Evolutionary conservation across 148 eudicot species (phyloP).

Genomic region (Beta vulgaris): DNA sequence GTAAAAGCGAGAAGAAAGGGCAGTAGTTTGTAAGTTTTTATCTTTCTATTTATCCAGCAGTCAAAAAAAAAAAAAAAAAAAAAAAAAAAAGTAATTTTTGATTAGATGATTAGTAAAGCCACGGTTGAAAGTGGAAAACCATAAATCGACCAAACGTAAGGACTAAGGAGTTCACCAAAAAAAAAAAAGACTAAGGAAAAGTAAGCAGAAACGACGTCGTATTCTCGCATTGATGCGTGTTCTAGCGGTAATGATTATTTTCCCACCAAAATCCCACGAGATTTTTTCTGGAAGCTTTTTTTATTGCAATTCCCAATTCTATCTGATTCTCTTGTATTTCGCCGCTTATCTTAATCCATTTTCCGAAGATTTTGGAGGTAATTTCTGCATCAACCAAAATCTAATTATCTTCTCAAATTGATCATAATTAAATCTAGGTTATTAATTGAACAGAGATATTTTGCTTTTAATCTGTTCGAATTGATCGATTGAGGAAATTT

Average conservation of each 20-base stretch:
- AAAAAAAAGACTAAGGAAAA: too few species aligned
- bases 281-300: background rate
- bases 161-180: too few species aligned
- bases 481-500: too few species aligned
- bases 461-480: background rate
- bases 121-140: too few species aligned
- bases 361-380: slow-evolving; percentile 8
- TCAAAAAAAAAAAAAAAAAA: too few species aligned
- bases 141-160: too few species aligned
- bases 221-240: background rate
- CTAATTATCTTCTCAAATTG: background rate
- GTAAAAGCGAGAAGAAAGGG: too few species aligned
- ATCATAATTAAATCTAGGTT: background rate
- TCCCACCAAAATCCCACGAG: slow-evolving; percentile 21
- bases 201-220: slow-evolving; percentile 2
- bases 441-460: background rate
- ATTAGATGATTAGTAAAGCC: too few species aligned
- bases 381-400: background rate
- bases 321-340: background rate
- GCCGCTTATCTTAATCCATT: background rate
- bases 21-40: too few species aligned
- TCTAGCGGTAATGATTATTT: slow-evolving; percentile 1
- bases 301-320: background rate
- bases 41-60: too few species aligned
- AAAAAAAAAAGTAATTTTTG: too few species aligned